These are phyloP conservation scores for Vanrija humicola DNA, from an alignment of 1,284 basidiomycete genomes.

Conservation along the genomic window DNA sequence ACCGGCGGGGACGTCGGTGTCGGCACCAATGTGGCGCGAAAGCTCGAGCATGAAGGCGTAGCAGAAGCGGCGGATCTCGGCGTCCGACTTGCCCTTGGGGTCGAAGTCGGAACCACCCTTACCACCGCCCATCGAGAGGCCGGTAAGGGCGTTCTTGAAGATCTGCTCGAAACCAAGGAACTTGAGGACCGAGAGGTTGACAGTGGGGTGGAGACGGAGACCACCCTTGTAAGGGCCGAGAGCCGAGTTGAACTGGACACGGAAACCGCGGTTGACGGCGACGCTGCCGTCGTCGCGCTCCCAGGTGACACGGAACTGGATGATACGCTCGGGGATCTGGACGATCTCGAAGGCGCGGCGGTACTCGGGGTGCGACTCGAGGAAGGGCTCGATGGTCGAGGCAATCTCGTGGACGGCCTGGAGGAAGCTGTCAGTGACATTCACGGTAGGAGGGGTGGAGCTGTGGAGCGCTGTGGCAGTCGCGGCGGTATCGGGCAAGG, in stretches of 20 bases:
- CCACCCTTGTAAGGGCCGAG: conserved; percentile 81
- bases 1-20: conserved; percentile 77
- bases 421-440: background rate
- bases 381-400: conserved; percentile 63
- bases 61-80: conserved; percentile 68
- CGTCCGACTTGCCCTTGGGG: conserved; percentile 75
- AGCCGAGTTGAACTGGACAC: conserved; percentile 78
- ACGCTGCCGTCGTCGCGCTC: conserved; percentile 66
- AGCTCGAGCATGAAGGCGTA: conserved; percentile 70
- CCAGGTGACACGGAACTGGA: conserved; percentile 76
- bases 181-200: conserved; percentile 79
- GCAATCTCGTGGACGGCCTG: conserved; percentile 63
- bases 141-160: conserved; percentile 80
- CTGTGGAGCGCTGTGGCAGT: background rate
- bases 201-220: conserved; percentile 72
- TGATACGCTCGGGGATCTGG: conserved; percentile 67
- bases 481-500: too few species aligned
- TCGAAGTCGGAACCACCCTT: conserved; percentile 72
- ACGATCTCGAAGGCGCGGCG: conserved; percentile 66
- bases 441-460: background rate
- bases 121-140: conserved; percentile 69
- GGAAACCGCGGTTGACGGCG: conserved; percentile 72
- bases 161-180: conserved; percentile 80
- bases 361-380: conserved; percentile 67
- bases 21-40: conserved; percentile 64